Evolutionary conservation across 2,329 filamentous ascomycete species (phyloP).

Genomic region (Botryotinia globosa): DNA sequence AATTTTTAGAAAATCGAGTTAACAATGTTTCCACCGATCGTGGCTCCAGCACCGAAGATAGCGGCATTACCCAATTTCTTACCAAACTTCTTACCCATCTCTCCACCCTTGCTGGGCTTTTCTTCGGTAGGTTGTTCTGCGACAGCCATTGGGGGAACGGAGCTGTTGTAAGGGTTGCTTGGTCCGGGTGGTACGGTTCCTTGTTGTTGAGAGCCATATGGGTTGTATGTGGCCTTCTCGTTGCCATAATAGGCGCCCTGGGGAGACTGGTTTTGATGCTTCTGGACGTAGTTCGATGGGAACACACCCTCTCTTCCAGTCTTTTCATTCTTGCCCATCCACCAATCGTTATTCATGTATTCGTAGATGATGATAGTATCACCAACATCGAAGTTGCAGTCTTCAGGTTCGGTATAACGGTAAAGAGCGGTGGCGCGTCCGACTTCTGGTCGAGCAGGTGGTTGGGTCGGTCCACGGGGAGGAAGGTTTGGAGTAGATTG

Average conservation of each 20-base stretch:
- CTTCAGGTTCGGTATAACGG: slow-evolving; percentile 75
- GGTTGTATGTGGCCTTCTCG: slow-evolving; percentile 27
- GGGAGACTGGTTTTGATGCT: slow-evolving; percentile 48
- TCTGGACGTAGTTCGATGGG: slow-evolving; percentile 82
- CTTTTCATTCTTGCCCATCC: slow-evolving; percentile 82
- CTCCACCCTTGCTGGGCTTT: slow-evolving; percentile 48
- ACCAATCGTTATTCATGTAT: slow-evolving; percentile 98
- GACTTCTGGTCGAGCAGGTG: slow-evolving; percentile 52
- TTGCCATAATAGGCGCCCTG: slow-evolving; percentile 24
- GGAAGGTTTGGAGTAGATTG: slow-evolving; percentile 38
- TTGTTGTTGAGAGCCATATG: slow-evolving; percentile 24
- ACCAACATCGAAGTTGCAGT: slow-evolving; percentile 76
- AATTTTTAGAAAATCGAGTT: slow-evolving; percentile 75
- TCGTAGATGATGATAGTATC: slow-evolving; percentile 79
- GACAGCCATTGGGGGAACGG: slow-evolving; percentile 73
- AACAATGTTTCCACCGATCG: slow-evolving; percentile 84
- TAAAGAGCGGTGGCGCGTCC: slow-evolving; percentile 79
- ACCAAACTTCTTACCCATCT: slow-evolving; percentile 90
- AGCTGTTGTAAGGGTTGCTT: slow-evolving; percentile 63
- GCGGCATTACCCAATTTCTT: slow-evolving; percentile 85
- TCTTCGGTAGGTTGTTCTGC: slow-evolving; percentile 50
- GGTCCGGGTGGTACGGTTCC: slow-evolving; percentile 44
- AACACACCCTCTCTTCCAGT: slow-evolving; percentile 90
- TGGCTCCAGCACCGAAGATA: slow-evolving; percentile 90
- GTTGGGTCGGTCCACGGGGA: slow-evolving; percentile 27